A percentile compares a stretch with the other conserved stretches of the same genome.
These are phyloP conservation scores for Pleurotus platypus DNA, from an alignment of 768 basidiomycete species.

Conservation along the genomic window DNA sequence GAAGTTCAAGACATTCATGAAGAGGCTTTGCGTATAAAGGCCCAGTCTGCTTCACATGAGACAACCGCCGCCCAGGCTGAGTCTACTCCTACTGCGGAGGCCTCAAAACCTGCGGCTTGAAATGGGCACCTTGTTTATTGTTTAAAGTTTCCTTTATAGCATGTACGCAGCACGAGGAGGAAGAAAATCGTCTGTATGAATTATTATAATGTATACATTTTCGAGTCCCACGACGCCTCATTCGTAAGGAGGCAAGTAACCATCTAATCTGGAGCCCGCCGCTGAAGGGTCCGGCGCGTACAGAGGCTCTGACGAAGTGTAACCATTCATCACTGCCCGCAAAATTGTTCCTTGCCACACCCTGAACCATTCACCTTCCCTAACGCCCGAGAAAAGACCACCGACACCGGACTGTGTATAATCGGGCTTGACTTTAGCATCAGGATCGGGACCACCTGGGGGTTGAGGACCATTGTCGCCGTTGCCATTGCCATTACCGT, in stretches of 20 bases:
- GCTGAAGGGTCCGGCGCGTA: slow-evolving; percentile 13
- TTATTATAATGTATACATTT: neutral
- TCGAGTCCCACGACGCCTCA: no score
- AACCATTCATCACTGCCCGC: slow-evolving; percentile 47
- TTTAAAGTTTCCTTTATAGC: neutral
- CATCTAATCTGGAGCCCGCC: slow-evolving; percentile 23
- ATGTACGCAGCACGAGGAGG: neutral
- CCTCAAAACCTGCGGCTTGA: neutral
- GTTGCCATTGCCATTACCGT: neutral
- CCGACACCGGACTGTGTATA: slow-evolving; percentile 28
- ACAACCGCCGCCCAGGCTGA: neutral
- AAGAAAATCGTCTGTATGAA: no score
- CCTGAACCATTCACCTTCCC: slow-evolving; percentile 79
- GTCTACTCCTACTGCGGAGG: neutral
- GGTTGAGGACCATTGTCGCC: neutral
- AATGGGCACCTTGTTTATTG: neutral
- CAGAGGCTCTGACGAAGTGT: slow-evolving; percentile 35
- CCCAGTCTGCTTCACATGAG: slow-evolving; percentile 42
- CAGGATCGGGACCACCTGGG: slow-evolving; percentile 6
- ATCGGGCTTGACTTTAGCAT: slow-evolving; percentile 7
- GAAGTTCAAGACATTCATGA: slow-evolving; percentile 91
- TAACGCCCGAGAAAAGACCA: slow-evolving; percentile 47
- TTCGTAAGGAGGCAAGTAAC: slow-evolving; percentile 16
- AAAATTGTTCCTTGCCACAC: slow-evolving; percentile 71
- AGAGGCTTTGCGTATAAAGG: slow-evolving; percentile 82